Conservation (phyloP, 1,284 basidiomycete species). For the Puccinia triticina region DNA sequence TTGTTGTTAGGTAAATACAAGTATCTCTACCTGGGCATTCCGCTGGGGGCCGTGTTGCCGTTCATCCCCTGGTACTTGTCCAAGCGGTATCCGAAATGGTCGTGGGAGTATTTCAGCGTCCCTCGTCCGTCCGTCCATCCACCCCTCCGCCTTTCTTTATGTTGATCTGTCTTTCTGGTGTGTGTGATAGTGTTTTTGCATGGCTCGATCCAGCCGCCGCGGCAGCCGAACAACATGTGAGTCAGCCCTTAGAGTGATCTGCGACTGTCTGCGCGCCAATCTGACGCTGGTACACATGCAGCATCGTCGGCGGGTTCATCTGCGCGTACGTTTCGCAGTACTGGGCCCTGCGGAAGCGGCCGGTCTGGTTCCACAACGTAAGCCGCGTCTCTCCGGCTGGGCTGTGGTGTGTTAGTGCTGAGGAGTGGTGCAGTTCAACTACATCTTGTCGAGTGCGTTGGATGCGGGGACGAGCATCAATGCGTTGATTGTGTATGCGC, state of each 20-base stretch:
- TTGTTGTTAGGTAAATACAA: constrained; percentile 12
- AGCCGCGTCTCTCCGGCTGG: background rate
- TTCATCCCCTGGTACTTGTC: constrained; percentile 57
- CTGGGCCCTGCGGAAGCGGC: constrained; percentile 55
- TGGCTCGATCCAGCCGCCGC: constrained; percentile 38
- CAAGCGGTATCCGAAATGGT: constrained; percentile 53
- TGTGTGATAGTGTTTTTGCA: constrained; percentile 29
- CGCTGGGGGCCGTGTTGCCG: constrained; percentile 56
- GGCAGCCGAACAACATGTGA: constrained; percentile 46
- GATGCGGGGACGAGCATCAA: constrained; percentile 59
- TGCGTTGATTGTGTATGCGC: constrained; percentile 57
- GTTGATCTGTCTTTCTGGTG: background rate
- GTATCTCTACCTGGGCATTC: constrained; percentile 55
- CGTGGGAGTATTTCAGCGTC: constrained; percentile 56
- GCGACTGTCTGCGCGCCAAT: no score
- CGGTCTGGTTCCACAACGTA: constrained; percentile 58
- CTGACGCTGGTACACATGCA: no score
- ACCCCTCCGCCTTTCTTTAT: background rate
- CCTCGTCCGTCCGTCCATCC: constrained; percentile 52
- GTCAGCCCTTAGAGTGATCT: background rate
- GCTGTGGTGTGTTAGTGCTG: no score
- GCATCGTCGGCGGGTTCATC: constrained; percentile 54
- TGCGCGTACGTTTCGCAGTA: constrained; percentile 56
- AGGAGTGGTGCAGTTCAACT: constrained; percentile 53
- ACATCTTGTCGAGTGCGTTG: constrained; percentile 55